Evolutionary conservation across 352 stramenopile genomes (phyloP).

Genomic region (Pseudoperonospora humuli): DNA sequence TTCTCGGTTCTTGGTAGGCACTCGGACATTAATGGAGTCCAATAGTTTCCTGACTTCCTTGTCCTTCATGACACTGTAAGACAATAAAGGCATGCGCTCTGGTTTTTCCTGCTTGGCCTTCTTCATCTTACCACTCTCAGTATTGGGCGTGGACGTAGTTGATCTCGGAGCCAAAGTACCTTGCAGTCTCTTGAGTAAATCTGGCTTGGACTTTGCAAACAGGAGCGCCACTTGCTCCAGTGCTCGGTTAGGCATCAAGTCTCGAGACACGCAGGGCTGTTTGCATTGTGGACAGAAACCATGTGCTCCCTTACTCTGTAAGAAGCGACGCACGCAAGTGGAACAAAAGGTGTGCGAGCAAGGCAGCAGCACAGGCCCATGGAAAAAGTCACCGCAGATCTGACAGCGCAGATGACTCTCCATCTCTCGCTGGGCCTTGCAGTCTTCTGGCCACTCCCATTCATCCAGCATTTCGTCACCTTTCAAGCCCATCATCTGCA

Average conservation of each 20-base stretch:
- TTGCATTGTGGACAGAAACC: slow-evolving; percentile 80
- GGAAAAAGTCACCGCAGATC: slow-evolving; percentile 82
- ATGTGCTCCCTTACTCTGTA: slow-evolving; percentile 60
- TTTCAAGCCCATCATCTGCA: slow-evolving; percentile 15
- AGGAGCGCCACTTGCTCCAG: slow-evolving; percentile 63
- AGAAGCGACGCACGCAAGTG: slow-evolving; percentile 70
- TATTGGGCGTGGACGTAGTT: slow-evolving; percentile 15
- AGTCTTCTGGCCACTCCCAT: slow-evolving; percentile 67
- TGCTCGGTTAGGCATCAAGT: slow-evolving; percentile 64
- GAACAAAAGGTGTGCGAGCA: slow-evolving; percentile 83
- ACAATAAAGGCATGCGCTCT: slow-evolving; percentile 66
- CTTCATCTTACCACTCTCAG: slow-evolving; percentile 14
- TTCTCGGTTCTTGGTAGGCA: slow-evolving; percentile 60
- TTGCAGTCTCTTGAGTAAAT: slow-evolving; percentile 40
- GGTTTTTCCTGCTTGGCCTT: slow-evolving; percentile 26
- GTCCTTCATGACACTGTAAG: slow-evolving; percentile 83
- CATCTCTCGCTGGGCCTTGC: slow-evolving; percentile 53
- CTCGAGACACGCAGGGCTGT: slow-evolving; percentile 40
- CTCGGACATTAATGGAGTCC: slow-evolving; percentile 53
- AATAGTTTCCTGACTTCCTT: slow-evolving; percentile 74
- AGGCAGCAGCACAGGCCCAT: slow-evolving; percentile 66
- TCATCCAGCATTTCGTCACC: slow-evolving; percentile 40
- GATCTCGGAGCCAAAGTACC: slow-evolving; percentile 3
- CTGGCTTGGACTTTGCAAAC: slow-evolving; percentile 66
- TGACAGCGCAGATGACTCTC: slow-evolving; percentile 69